Evolutionary conservation across 169 alveolate genomes (phyloP).

Genomic region (Plasmodium coatneyi): DNA sequence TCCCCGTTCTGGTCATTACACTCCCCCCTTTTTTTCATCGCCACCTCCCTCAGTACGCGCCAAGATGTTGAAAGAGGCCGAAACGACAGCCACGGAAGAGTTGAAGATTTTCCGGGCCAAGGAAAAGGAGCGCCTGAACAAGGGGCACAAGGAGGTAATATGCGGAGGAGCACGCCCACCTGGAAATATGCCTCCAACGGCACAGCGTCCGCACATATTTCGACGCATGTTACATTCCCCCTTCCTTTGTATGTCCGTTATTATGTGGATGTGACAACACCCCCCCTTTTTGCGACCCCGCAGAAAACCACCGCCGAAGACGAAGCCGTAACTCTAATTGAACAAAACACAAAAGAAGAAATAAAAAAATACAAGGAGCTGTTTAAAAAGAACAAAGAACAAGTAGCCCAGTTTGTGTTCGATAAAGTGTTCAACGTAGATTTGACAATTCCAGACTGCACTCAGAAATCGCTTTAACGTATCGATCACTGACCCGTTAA

Average conservation of each 20-base stretch:
- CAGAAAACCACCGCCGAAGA: constrained; percentile 69
- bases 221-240: not conserved
- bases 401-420: constrained; percentile 56
- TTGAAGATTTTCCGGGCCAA: constrained; percentile 80
- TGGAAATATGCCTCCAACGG: not conserved
- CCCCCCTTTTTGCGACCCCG: not conserved
- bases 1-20: not conserved
- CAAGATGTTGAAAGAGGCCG: constrained; percentile 85
- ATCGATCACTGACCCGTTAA: not conserved
- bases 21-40: not conserved
- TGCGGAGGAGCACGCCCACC: not conserved
- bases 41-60: constrained; percentile 78
- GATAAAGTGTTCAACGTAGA: constrained; percentile 68
- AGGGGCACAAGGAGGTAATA: constrained; percentile 77
- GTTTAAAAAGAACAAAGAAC: constrained; percentile 66
- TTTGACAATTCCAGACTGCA: constrained; percentile 57
- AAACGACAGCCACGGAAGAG: constrained; percentile 83
- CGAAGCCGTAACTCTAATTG: constrained; percentile 62
- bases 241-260: not conserved
- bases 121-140: constrained; percentile 81
- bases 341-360: constrained; percentile 64
- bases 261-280: not conserved
- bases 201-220: not conserved
- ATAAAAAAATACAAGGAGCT: constrained; percentile 58
- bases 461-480: constrained; percentile 20